phyloP scores from a whole-genome alignment of 1,139 yeast genomes.

The Candida albicans region DNA sequence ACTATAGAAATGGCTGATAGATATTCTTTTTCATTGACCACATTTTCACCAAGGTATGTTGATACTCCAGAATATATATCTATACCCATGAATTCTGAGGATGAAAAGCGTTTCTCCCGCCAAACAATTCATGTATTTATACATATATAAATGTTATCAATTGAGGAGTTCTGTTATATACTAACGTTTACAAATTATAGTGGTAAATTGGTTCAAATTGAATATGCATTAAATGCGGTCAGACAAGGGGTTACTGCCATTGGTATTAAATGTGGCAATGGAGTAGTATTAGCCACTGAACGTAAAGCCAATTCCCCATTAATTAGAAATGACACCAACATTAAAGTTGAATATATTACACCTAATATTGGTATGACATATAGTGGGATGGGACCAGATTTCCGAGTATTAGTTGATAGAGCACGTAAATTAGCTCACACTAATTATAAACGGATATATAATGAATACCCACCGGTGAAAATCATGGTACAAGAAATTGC shows the following conservation, averaged over 20 bases:
- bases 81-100: neutral
- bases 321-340: slow-evolving; percentile 69
- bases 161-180: no score
- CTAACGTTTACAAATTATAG: no score
- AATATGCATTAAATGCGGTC: slow-evolving; percentile 95
- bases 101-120: neutral
- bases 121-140: neutral
- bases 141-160: no score
- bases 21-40: slow-evolving; percentile 94
- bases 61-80: neutral
- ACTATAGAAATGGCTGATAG: slow-evolving; percentile 78
- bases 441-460: slow-evolving; percentile 86
- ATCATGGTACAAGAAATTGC: slow-evolving; percentile 94
- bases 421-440: slow-evolving; percentile 94
- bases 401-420: slow-evolving; percentile 88
- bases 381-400: slow-evolving; percentile 99
- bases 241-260: slow-evolving; percentile 97
- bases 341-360: slow-evolving; percentile 81
- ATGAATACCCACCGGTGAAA: slow-evolving; percentile 96
- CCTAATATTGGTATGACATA: slow-evolving; percentile 97
- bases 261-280: slow-evolving; percentile 95
- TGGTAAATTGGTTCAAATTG: slow-evolving; percentile 97
- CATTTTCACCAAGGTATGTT: slow-evolving; percentile 91
- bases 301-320: slow-evolving; percentile 83
- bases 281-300: slow-evolving; percentile 95